Conservation (phyloP, 106 monocot genomes). For the Dendrobium nobile region DNA sequence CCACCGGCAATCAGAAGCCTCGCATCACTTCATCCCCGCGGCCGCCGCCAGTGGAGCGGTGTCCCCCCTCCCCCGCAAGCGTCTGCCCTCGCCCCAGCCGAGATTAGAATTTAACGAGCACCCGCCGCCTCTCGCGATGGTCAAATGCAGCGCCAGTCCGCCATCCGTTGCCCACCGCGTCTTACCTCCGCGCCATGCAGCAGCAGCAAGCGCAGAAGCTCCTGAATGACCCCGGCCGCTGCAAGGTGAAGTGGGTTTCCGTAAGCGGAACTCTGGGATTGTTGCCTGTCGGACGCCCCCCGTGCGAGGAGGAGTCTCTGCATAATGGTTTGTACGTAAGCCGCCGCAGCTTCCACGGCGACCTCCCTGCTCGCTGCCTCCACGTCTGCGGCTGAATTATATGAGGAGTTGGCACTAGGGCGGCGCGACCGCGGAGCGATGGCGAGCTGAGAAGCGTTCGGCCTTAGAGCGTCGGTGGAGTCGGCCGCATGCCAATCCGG, state of each 20-base stretch:
- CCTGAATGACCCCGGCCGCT: constrained; percentile 22
- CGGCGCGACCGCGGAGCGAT: constrained; percentile 31
- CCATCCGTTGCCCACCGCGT: constrained; percentile 32
- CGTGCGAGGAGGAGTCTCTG: constrained; percentile 37
- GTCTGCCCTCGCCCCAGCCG: constrained; percentile 25
- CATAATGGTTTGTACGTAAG: constrained; percentile 37
- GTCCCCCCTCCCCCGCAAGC: constrained; percentile 26
- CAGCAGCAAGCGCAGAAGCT: constrained; percentile 34
- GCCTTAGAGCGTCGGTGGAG: constrained; percentile 27
- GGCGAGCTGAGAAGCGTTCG: constrained; percentile 34
- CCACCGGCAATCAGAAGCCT: constrained; percentile 21
- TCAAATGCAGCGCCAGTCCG: constrained; percentile 37
- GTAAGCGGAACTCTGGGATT: constrained; percentile 11
- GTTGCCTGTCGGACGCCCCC: constrained; percentile 21
- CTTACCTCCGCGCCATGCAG: constrained; percentile 20
- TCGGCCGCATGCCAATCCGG: constrained; percentile 45
- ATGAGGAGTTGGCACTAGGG: constrained; percentile 48
- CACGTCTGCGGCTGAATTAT: constrained; percentile 40
- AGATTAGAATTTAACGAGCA: constrained; percentile 25
- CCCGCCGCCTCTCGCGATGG: constrained; percentile 23
- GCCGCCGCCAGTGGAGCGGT: constrained; percentile 37
- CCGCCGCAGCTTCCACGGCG: constrained; percentile 43
- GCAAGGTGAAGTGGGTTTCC: constrained; percentile 42
- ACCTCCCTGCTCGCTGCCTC: constrained; percentile 22
- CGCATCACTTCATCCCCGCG: constrained; percentile 33